Evolutionary conservation across 108 stramenopile genomes (phyloP), one percentile per base, ranked within the genome.

Genomic region (Discostella pseudostelligera): DNA sequence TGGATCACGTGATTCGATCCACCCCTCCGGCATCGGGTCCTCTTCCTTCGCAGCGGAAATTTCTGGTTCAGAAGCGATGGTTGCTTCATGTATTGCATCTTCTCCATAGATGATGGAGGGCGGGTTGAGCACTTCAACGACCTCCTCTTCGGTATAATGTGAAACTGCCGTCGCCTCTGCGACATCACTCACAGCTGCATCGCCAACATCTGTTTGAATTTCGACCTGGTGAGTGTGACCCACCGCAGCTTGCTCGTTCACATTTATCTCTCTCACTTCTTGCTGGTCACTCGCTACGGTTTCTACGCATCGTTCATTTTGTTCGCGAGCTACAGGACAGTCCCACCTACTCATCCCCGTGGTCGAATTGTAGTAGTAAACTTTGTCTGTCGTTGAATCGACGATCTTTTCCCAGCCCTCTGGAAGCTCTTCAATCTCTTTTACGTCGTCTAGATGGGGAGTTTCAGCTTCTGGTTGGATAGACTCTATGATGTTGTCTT

Each of bases 301-400:
- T 48, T 48, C 21, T 22, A 12, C 8, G 26, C 3, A 12, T 22
- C 32, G 35, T 1, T 20, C 35, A 14, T 26, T 17, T 36, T 35
- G 7, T 36, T 56, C 16, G 17, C 3, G 37, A 56, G 53, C 28
- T 5, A 9, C 28, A n/a, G 85, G 85, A n/a, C 62, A 59, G 56
- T 88, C 87, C 87, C 87, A 88, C 0, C 72, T 62, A n/a, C 83
- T 81, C 14, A 74, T 80, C 25, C 59, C 65, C 4, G 81, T 73
- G 3, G 47, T 55, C 10, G 44, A 66, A 74, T 89, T 86, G 55
- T 80, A 84, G 39, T 76, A 87, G 61, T 84, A 87, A 2, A 69
- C 55, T 12, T 69, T 51, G 21, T 72, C 76, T 26, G 62, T 54
- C 10, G 59, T 25, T 35, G 74, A 78, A 75, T 87, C 86, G 0